A percentile compares a stretch with the other conserved stretches of the same genome.
Evolutionary conservation across 225 moss, liverwort and hornwort genomes (phyloP).

Genomic region (Asterella californica): DNA sequence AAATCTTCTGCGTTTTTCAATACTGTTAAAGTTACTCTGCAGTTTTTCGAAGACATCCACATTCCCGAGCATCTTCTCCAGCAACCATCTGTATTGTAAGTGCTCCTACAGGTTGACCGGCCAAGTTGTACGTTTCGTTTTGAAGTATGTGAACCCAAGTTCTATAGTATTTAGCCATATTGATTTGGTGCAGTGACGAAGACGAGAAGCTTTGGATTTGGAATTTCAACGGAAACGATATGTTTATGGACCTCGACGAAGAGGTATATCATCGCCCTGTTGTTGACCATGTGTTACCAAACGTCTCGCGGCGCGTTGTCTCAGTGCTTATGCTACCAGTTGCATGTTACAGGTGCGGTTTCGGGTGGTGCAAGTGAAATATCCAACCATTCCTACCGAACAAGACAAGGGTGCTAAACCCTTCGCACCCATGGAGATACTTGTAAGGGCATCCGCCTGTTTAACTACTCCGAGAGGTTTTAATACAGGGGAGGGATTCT

Average conservation of each 20-base stretch:
- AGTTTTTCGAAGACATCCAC: slow-evolving; percentile 88
- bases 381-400: slow-evolving; percentile 70
- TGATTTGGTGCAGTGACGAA: slow-evolving; percentile 51
- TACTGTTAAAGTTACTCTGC: slow-evolving; percentile 66
- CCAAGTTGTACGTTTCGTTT: background rate
- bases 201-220: slow-evolving; percentile 88
- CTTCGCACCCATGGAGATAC: slow-evolving; percentile 92
- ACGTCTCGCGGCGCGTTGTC: background rate
- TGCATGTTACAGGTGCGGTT: slow-evolving; percentile 58
- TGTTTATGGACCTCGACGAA: slow-evolving; percentile 97
- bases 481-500: too few species aligned
- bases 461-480: too few species aligned
- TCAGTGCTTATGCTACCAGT: background rate
- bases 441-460: slow-evolving; percentile 35
- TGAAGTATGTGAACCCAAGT: background rate
- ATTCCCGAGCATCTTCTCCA: slow-evolving; percentile 90
- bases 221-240: slow-evolving; percentile 80
- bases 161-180: background rate
- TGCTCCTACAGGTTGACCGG: background rate
- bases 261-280: slow-evolving; percentile 47
- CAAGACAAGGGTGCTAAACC: slow-evolving; percentile 78
- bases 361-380: slow-evolving; percentile 90
- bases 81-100: slow-evolving; percentile 83
- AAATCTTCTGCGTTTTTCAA: background rate
- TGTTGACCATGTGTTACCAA: background rate